Evolutionary conservation across 768 basidiomycete genomes (phyloP).

Genomic region (Mycena leptocephala): DNA sequence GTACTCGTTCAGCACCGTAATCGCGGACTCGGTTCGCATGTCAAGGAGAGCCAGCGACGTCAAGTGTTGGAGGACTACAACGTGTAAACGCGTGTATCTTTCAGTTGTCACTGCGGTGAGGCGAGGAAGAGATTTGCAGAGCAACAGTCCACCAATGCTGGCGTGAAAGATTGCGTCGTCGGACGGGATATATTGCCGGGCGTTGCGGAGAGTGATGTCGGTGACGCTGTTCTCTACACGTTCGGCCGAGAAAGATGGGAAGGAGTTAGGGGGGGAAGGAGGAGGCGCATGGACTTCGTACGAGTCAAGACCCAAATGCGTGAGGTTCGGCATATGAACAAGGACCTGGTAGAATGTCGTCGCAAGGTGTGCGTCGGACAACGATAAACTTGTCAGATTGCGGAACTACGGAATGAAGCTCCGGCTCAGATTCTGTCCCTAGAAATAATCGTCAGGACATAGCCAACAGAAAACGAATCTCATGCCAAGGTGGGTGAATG

Average conservation of each 20-base stretch:
- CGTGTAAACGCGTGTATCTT: too few species aligned
- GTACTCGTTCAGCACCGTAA: too few species aligned
- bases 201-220: not conserved
- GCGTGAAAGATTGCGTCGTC: too few species aligned
- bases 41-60: too few species aligned
- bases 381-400: not conserved
- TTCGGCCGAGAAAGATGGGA: not conserved
- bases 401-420: not conserved
- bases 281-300: not conserved
- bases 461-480: too few species aligned
- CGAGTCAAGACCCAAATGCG: not conserved
- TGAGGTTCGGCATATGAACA: not conserved
- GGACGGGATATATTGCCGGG: too few species aligned
- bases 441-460: not conserved
- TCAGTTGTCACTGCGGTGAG: too few species aligned
- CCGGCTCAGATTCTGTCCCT: not conserved
- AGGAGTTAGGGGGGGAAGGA: not conserved
- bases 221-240: not conserved
- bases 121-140: too few species aligned
- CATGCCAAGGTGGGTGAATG: not conserved
- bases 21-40: too few species aligned
- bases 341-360: slow-evolving; percentile 1
- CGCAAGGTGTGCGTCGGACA: not conserved
- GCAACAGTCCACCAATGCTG: too few species aligned
- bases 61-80: too few species aligned